Percentiles rank a stretch among this genome's conserved stretches.
Evolutionary conservation across 352 stramenopile species (phyloP).

Genomic region (Globisporangium heterothallicum): DNA sequence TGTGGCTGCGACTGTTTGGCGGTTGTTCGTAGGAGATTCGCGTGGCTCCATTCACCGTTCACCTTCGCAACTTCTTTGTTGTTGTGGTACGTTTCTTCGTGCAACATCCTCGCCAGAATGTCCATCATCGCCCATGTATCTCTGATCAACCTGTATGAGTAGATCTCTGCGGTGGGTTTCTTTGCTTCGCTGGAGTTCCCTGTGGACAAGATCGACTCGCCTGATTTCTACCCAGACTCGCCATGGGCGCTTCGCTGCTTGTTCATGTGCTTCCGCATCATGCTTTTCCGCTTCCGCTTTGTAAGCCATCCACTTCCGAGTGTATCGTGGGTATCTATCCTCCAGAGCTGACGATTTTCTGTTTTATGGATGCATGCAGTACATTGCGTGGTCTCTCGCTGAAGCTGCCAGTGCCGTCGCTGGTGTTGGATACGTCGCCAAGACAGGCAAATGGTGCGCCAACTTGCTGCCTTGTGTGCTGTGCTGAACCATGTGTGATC

Average conservation of each 20-base stretch:
- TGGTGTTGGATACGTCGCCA: conserved; percentile 71
- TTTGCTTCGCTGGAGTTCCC: conserved; percentile 69
- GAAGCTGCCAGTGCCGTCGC: conserved; percentile 67
- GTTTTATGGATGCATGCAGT: conserved; percentile 30
- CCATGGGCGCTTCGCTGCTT: conserved; percentile 60
- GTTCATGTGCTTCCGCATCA: conserved; percentile 64
- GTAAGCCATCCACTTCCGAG: conserved; percentile 30
- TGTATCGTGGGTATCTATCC: background rate
- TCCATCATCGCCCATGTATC: background rate
- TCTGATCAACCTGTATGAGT: background rate
- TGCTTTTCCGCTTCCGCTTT: conserved; percentile 83
- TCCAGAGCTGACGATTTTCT: conserved; percentile 3
- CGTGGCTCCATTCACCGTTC: conserved; percentile 51
- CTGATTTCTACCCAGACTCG: conserved; percentile 58
- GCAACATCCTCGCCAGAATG: background rate
- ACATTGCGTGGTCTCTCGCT: conserved; percentile 83
- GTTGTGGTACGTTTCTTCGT: conserved; percentile 39
- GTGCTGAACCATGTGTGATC: background rate
- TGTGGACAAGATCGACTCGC: conserved; percentile 76
- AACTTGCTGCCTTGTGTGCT: background rate
- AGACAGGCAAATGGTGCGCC: conserved; percentile 69
- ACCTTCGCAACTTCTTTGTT: conserved; percentile 71
- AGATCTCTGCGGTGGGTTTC: conserved; percentile 69
- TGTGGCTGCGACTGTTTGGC: background rate
- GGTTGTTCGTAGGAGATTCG: conserved; percentile 35